Conservation (phyloP, 345 rosid species). For the Eucalyptus brandiana region DNA sequence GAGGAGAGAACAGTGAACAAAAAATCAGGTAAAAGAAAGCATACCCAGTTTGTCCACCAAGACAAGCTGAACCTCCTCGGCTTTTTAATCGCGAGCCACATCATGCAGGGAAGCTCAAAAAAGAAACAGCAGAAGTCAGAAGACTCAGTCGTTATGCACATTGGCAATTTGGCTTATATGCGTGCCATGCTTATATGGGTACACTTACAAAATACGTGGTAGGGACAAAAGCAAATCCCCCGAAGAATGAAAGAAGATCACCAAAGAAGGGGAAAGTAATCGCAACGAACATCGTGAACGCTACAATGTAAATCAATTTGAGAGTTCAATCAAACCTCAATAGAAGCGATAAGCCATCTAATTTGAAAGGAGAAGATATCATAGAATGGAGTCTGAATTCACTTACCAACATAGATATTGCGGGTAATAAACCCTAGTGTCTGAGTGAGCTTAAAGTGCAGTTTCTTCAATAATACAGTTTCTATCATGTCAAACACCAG, state of each 20-base stretch:
- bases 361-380: neutral
- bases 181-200: accelerated
- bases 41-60: constrained; percentile 68
- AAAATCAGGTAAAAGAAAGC: neutral
- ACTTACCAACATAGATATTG: constrained; percentile 8
- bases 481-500: constrained; percentile 22
- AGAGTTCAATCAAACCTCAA: neutral
- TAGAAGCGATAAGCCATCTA: accelerated
- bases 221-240: constrained; percentile 74
- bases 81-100: constrained; percentile 47
- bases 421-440: constrained; percentile 1
- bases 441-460: neutral
- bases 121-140: neutral
- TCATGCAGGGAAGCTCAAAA: constrained; percentile 53
- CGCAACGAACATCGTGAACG: constrained; percentile 44
- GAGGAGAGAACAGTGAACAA: neutral
- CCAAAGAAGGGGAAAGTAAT: constrained; percentile 64
- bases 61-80: constrained; percentile 42
- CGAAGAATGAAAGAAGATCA: constrained; percentile 49
- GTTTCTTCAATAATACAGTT: neutral
- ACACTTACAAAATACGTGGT: constrained; percentile 59
- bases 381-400: neutral
- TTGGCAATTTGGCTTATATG: neutral
- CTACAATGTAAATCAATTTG: neutral
- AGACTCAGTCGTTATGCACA: neutral